phyloP scores from a whole-genome alignment of 768 basidiomycete species.

The Tulasnella sp. region DNA sequence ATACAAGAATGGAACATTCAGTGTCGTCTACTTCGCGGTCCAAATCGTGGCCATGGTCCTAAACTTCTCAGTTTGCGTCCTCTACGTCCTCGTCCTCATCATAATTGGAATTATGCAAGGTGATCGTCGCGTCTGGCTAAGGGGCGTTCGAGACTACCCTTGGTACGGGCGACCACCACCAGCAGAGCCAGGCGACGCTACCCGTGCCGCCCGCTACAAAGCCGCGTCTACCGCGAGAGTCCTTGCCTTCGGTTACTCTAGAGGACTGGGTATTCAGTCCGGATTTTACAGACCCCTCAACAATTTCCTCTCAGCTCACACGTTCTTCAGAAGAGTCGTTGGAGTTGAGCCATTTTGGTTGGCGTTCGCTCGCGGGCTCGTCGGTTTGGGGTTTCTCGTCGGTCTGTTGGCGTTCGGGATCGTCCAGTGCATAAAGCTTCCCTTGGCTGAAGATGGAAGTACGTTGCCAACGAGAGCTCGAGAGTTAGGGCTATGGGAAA shows the following conservation, averaged over 20 bases:
- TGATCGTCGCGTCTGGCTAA: background rate
- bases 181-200: background rate
- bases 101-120: background rate
- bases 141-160: background rate
- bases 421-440: constrained; percentile 2
- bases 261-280: background rate
- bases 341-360: constrained; percentile 8
- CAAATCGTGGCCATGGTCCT: background rate
- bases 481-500: background rate
- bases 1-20: background rate
- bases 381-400: constrained; percentile 1
- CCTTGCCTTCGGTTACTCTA: background rate
- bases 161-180: constrained; percentile 2
- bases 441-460: background rate
- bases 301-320: constrained; percentile 6
- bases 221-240: background rate
- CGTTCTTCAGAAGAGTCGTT: background rate
- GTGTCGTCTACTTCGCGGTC: constrained; percentile 2
- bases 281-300: constrained; percentile 4
- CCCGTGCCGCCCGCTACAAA: background rate
- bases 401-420: background rate
- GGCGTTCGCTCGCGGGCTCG: background rate
- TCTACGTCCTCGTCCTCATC: background rate
- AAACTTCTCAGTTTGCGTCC: background rate
- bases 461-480: background rate